Percentiles rank a stretch among this genome's conserved stretches.
These are phyloP conservation scores for Hansenula anomala DNA, from an alignment of 1,139 yeast species.

Conservation along the genomic window DNA sequence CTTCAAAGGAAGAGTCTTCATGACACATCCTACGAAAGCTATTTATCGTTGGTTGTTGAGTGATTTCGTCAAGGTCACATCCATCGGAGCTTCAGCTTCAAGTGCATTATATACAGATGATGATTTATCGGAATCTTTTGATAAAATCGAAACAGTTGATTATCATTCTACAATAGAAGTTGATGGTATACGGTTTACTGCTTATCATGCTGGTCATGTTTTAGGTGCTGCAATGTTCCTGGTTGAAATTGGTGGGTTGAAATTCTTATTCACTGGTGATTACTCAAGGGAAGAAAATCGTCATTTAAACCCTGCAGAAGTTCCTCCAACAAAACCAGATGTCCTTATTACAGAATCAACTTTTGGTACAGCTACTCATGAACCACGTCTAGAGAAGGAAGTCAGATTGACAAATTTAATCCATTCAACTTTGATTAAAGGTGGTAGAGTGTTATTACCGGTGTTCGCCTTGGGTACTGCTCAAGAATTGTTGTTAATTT, in stretches of 20 bases:
- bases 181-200: conserved; percentile 92
- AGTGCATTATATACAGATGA: conserved; percentile 71
- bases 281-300: conserved; percentile 94
- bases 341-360: conserved; percentile 91
- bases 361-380: conserved; percentile 96
- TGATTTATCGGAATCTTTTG: conserved; percentile 83
- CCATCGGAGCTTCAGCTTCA: conserved; percentile 49
- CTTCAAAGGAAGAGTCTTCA: conserved; percentile 91
- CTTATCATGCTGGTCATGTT: conserved; percentile 98
- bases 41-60: conserved; percentile 91
- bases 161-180: conserved; percentile 94
- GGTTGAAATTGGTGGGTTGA: conserved; percentile 89
- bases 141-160: conserved; percentile 87
- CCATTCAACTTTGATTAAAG: conserved; percentile 79
- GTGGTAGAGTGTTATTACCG: conserved; percentile 90
- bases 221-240: conserved; percentile 98
- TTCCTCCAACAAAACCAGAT: conserved; percentile 88
- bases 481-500: conserved; percentile 80
- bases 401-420: conserved; percentile 72
- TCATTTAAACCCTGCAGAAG: conserved; percentile 92
- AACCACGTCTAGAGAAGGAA: conserved; percentile 84
- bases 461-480: conserved; percentile 97
- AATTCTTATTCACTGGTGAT: conserved; percentile 90
- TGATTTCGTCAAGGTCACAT: conserved; percentile 91
- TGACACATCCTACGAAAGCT: conserved; percentile 99